These are phyloP conservation scores for Ascochyta fabae DNA, from an alignment of 2,329 filamentous ascomycete genomes.

Conservation along the genomic window DNA sequence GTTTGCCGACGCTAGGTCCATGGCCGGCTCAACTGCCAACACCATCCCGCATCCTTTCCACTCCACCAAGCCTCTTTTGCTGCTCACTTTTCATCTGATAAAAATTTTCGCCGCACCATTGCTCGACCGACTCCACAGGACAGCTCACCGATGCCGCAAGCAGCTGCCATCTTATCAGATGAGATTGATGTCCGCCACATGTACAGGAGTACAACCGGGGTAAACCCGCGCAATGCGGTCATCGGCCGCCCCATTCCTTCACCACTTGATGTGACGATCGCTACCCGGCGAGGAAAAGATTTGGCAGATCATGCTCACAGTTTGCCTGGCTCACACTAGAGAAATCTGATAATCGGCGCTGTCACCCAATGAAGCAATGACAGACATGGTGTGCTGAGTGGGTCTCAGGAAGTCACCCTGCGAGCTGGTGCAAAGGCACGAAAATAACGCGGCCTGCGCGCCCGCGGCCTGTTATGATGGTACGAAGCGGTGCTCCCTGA, in stretches of 20 bases:
- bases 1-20: too few relatives aligned
- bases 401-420: constrained; percentile 17
- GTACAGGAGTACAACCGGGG: constrained; percentile 7
- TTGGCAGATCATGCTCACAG: constrained; percentile 19
- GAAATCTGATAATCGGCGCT: constrained; percentile 23
- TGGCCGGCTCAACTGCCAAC: too few relatives aligned
- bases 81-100: constrained; percentile 29
- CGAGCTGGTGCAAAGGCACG: constrained; percentile 8
- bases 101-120: constrained; percentile 22
- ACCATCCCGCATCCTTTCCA: constrained; percentile 18
- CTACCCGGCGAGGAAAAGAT: constrained; percentile 13
- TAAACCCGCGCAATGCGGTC: constrained; percentile 21
- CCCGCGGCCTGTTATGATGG: constrained; percentile 11
- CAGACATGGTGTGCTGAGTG: constrained; percentile 9
- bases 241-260: constrained; percentile 14
- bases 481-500: constrained; percentile 6
- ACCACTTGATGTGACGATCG: constrained; percentile 25
- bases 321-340: constrained; percentile 2
- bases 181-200: constrained; percentile 22
- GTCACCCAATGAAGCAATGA: constrained; percentile 24
- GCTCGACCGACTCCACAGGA: constrained; percentile 1
- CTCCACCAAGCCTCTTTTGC: constrained; percentile 13
- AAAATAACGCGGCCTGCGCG: constrained; percentile 16
- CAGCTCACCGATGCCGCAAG: constrained; percentile 27
- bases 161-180: constrained; percentile 38